Conservation (phyloP, 2,329 filamentous ascomycete genomes). For the Exophiala xenobiotica region DNA sequence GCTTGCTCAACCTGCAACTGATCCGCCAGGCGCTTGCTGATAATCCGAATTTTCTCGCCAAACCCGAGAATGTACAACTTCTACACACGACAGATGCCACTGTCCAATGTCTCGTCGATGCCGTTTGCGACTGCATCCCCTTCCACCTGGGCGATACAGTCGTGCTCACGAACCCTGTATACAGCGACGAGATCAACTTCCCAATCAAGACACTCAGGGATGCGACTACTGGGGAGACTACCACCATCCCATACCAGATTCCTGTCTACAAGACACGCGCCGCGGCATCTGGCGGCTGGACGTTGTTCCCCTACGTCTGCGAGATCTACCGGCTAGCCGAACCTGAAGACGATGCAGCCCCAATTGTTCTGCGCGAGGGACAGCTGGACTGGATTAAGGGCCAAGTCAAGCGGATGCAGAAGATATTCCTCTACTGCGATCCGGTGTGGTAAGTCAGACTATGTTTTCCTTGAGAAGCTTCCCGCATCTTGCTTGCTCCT, state of each 20-base stretch:
- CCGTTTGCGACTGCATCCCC: constrained; percentile 26
- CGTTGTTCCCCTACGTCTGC: constrained; percentile 25
- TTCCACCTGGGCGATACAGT: constrained; percentile 28
- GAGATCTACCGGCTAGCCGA: constrained; percentile 27
- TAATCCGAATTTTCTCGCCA: constrained; percentile 9
- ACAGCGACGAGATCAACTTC: constrained; percentile 21
- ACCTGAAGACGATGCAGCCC: constrained; percentile 26
- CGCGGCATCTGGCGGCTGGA: constrained; percentile 28
- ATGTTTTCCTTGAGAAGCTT: background rate
- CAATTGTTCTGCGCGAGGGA: constrained; percentile 24
- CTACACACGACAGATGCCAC: constrained; percentile 20
- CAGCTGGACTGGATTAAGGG: constrained; percentile 30
- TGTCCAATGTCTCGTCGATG: constrained; percentile 27
- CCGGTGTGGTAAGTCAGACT: constrained; percentile 23
- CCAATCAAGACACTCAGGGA: constrained; percentile 16
- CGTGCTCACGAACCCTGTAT: constrained; percentile 23
- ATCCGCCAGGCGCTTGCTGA: constrained; percentile 25
- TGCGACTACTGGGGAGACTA: constrained; percentile 9
- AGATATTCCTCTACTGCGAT: constrained; percentile 20
- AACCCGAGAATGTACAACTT: constrained; percentile 2
- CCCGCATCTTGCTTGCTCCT: background rate
- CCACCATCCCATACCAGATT: constrained; percentile 10
- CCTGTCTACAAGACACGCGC: constrained; percentile 17
- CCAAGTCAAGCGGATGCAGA: constrained; percentile 30
- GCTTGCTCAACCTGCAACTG: constrained; percentile 26